Percentiles rank a stretch among this genome's conserved stretches.
Conservation (phyloP, 208 protist species). For the Trichomonas tenax region DNA sequence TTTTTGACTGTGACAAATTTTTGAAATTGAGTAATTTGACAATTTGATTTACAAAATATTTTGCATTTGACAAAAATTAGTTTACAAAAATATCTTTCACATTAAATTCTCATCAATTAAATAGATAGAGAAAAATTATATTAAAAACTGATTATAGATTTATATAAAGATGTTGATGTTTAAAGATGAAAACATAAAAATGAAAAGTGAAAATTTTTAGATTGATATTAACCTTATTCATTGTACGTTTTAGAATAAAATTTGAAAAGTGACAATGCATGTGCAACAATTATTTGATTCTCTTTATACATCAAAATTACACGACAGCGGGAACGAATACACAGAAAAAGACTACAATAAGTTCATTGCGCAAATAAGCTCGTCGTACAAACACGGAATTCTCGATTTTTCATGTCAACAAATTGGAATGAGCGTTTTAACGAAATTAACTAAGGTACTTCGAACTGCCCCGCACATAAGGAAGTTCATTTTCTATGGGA, state of each 20-base stretch:
- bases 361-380: background rate
- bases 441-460: background rate
- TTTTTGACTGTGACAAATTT: no score
- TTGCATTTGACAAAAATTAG: no score
- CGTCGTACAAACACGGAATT: background rate
- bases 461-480: background rate
- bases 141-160: no score
- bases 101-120: no score
- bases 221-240: no score
- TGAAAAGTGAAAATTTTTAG: no score
- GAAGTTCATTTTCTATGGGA: background rate
- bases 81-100: no score
- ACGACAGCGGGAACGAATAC: background rate
- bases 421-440: constrained; percentile 4
- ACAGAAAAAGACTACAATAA: background rate
- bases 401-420: background rate
- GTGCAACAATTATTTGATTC: background rate
- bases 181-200: no score
- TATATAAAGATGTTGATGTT: no score
- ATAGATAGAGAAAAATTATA: no score
- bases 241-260: background rate
- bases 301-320: background rate
- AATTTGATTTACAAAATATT: no score
- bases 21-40: no score
- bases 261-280: background rate